Evolutionary conservation across 2,329 filamentous ascomycete species (phyloP).

Genomic region (Colletotrichum acutatum): DNA sequence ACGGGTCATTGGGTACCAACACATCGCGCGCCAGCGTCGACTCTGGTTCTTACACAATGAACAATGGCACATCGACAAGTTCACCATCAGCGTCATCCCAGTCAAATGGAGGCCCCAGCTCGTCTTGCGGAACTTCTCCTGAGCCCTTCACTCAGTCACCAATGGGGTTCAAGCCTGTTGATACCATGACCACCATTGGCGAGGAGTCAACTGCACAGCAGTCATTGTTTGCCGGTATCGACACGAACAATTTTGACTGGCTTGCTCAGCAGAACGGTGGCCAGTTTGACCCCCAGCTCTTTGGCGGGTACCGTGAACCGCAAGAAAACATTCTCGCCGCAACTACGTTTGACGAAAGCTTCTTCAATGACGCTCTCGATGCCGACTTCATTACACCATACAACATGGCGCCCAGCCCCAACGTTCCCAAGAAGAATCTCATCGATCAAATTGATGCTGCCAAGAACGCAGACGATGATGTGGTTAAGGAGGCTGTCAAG

Average conservation of each 20-base stretch:
- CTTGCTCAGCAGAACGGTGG: conserved; percentile 83
- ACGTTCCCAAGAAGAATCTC: conserved; percentile 72
- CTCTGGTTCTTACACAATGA: conserved; percentile 58
- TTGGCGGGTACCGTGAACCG: conserved; percentile 91
- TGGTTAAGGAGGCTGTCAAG: conserved; percentile 48
- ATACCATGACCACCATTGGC: conserved; percentile 72
- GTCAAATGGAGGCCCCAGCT: conserved; percentile 68
- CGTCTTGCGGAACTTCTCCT: conserved; percentile 81
- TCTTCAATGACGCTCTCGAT: conserved; percentile 82
- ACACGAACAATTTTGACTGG: conserved; percentile 74
- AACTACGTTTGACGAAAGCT: conserved; percentile 76
- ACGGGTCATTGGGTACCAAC: conserved; percentile 50
- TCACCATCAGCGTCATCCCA: conserved; percentile 74
- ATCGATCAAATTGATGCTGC: conserved; percentile 82
- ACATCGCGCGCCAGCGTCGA: conserved; percentile 63
- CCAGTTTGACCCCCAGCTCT: conserved; percentile 90
- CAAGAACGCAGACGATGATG: conserved; percentile 77
- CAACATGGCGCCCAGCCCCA: conserved; percentile 68
- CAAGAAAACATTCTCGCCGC: conserved; percentile 81
- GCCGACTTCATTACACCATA: conserved; percentile 85
- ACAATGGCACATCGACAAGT: conserved; percentile 66
- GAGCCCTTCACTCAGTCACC: conserved; percentile 81
- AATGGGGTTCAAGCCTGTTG: conserved; percentile 70
- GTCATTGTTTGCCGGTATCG: conserved; percentile 52
- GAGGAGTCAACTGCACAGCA: conserved; percentile 63